Base-by-base conservation (phyloP, 2,329 filamentous ascomycete genomes). In the Phialemonium atrogriseum region DNA sequence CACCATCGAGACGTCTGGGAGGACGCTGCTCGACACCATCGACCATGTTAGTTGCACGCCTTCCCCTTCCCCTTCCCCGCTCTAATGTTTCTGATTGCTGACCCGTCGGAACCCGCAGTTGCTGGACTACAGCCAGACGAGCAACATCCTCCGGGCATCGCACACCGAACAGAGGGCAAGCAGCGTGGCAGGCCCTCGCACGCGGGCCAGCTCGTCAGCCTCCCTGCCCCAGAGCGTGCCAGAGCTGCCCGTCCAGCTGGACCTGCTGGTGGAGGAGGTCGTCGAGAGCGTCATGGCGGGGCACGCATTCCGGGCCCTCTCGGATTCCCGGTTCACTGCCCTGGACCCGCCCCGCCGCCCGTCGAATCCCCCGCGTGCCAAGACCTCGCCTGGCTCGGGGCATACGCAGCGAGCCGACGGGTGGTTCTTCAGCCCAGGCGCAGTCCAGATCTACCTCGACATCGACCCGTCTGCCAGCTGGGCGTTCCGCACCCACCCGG, bases 401-500 rank as follows among this genome's bases (percentile, higher is more conserved):
- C 16, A 12, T 8, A 22, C 15, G 14, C 12, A 16, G n/a, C 27
- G 9, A 19, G 13, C n/a, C 28, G 17, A 18, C 20, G n/a, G 7
- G 13, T 16, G n/a, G 33, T 35, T 2, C 16, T 27, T 1, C 28
- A 30, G 34, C 18, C 8, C 38, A 31, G 11, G 12, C 16, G 28
- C 19, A 3, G 28, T 30, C 13, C 28, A 30, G 20, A 23, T 76
- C 17, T 58, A 68, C 15, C 49, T 75, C 5, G 64, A 73, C 40
- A 62, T 74, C 14, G 57, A 63, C 3, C 56, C 39, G 42, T 56
- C n/a, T 43, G 56, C 25, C 43, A 56, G 34, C 24, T 75, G 71
- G 67, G 49, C 56, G 4, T 73, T 72, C 42, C 55, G 56, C n/a
- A 63, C 66, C 1, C 66, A 76, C 29, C 61, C 70, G 0, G 70